Evolutionary conservation across 495 filamentous ascomycete species (phyloP).

Genomic region (Podospora pseudopauciseta): DNA sequence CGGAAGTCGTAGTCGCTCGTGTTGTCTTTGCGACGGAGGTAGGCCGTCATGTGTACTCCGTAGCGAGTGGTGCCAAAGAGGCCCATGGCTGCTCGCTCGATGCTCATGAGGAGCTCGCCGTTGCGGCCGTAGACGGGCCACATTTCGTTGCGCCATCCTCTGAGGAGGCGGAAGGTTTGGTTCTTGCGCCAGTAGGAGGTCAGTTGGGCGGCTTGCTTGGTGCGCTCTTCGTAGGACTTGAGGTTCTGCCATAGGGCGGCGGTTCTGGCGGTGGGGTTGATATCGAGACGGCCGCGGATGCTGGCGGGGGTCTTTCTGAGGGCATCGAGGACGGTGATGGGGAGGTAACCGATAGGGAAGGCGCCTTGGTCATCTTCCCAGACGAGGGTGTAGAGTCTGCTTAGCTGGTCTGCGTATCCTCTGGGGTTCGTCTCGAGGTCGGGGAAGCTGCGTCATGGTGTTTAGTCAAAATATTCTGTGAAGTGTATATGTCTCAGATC

Average conservation of each 20-base stretch:
- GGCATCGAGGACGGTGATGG: slow-evolving; percentile 52
- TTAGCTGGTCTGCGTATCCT: slow-evolving; percentile 46
- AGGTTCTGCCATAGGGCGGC: slow-evolving; percentile 25
- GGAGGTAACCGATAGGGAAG: slow-evolving; percentile 60
- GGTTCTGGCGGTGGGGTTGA: slow-evolving; percentile 43
- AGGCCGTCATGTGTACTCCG: slow-evolving; percentile 86
- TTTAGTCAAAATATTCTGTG: background rate
- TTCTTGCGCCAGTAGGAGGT: slow-evolving; percentile 60
- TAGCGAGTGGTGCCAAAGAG: slow-evolving; percentile 87
- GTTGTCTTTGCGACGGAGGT: slow-evolving; percentile 51
- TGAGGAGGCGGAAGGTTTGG: slow-evolving; percentile 64
- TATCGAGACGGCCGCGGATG: slow-evolving; percentile 51
- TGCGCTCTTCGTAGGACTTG: slow-evolving; percentile 52
- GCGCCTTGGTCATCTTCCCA: slow-evolving; percentile 48
- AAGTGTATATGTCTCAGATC: background rate
- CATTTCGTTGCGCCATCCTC: slow-evolving; percentile 82
- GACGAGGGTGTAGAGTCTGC: slow-evolving; percentile 53
- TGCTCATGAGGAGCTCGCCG: slow-evolving; percentile 62
- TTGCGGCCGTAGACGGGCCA: slow-evolving; percentile 75
- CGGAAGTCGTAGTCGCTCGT: slow-evolving; percentile 54
- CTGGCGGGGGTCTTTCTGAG: slow-evolving; percentile 44
- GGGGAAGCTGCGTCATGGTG: slow-evolving; percentile 52
- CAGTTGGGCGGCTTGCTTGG: slow-evolving; percentile 53
- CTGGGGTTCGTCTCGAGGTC: slow-evolving; percentile 56
- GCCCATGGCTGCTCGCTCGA: slow-evolving; percentile 74